Evolutionary conservation across 108 stramenopile species (phyloP).

Genomic region (Cyclotella sp.): DNA sequence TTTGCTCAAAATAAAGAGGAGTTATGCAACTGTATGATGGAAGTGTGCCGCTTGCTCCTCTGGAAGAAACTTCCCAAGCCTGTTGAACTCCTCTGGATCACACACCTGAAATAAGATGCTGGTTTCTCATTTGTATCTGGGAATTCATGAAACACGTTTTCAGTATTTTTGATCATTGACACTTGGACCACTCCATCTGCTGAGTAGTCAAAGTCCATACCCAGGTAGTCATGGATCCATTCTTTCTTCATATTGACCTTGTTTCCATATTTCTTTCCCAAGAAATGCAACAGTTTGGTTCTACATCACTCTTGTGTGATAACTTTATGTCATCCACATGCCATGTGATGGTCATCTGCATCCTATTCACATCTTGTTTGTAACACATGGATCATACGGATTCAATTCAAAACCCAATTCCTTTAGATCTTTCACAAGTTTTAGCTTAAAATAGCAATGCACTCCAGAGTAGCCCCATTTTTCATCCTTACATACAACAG

Average conservation of each 20-base stretch:
- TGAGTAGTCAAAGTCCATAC: not conserved
- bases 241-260: not conserved
- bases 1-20: too few species aligned
- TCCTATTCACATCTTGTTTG: constrained; percentile 27
- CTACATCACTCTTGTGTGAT: not conserved
- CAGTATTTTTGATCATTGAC: not conserved
- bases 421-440: not conserved
- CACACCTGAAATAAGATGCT: too few species aligned
- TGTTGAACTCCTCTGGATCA: too few species aligned
- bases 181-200: not conserved
- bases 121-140: not conserved
- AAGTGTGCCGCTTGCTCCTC: too few species aligned
- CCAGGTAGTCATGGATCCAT: not conserved
- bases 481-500: not conserved
- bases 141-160: not conserved
- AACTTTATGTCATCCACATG: constrained; percentile 33
- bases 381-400: constrained; percentile 38
- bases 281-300: not conserved
- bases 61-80: too few species aligned
- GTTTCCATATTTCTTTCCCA: not conserved
- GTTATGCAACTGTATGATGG: too few species aligned
- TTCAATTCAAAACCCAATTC: constrained; percentile 22
- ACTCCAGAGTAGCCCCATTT: not conserved
- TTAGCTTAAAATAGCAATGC: not conserved
- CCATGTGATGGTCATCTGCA: constrained; percentile 38